Percentiles rank a stretch among this genome's conserved stretches.
Evolutionary conservation across 345 rosid species (phyloP).

Genomic region (Rhodomyrtus tomentosa): DNA sequence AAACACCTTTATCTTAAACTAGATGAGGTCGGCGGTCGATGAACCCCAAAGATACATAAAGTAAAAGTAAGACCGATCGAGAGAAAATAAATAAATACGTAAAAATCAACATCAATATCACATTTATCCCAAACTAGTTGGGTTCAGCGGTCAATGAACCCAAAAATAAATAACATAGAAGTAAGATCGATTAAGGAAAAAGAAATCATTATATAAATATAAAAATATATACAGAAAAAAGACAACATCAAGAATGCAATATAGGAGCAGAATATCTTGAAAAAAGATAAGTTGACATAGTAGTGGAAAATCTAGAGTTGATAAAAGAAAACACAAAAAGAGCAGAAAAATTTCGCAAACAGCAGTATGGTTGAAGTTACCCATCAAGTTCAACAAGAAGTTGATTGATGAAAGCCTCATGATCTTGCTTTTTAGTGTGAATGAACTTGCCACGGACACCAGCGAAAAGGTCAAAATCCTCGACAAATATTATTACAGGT

Average conservation of each 20-base stretch:
- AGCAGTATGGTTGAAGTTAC: slow-evolving; percentile 27
- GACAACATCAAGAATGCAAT: neutral
- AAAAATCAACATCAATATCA: too few relatives aligned
- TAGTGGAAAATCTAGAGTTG: neutral
- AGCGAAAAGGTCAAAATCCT: slow-evolving; percentile 95
- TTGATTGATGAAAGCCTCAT: slow-evolving; percentile 93
- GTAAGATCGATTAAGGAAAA: too few relatives aligned
- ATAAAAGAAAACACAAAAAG: neutral
- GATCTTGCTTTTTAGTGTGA: slow-evolving; percentile 90
- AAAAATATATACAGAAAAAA: too few relatives aligned
- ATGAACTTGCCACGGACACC: slow-evolving; percentile 92
- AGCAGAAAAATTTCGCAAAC: neutral
- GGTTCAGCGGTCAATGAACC: too few relatives aligned
- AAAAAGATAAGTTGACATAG: neutral
- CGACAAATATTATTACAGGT: slow-evolving; percentile 91
- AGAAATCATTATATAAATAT: too few relatives aligned
- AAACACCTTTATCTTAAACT: too few relatives aligned
- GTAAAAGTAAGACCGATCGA: too few relatives aligned
- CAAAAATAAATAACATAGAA: too few relatives aligned
- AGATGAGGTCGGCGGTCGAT: too few relatives aligned
- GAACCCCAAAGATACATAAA: too few relatives aligned
- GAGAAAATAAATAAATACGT: too few relatives aligned
- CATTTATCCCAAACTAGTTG: too few relatives aligned
- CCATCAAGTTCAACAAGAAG: slow-evolving; percentile 99
- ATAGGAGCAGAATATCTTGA: neutral